These are phyloP conservation scores for Backusella tuberculispora DNA, from an alignment of 192 early-diverging fungal species.

Conservation along the genomic window DNA sequence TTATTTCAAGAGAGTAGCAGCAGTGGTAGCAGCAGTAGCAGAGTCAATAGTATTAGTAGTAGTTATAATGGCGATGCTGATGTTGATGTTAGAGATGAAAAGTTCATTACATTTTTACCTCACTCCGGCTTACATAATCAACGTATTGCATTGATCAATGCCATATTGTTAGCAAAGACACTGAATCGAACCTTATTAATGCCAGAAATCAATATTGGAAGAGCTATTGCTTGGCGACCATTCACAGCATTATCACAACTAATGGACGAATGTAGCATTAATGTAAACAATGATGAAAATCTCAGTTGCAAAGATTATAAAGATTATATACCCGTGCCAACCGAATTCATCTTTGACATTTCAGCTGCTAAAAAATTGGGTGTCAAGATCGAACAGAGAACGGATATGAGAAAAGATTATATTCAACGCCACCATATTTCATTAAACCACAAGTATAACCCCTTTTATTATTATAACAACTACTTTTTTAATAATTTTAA, in stretches of 20 bases:
- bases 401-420: constrained; percentile 36
- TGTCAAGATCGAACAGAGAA: constrained; percentile 27
- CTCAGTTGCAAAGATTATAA: neutral
- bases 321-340: constrained; percentile 24
- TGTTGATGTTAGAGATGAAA: constrained; percentile 11
- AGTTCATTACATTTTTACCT: constrained; percentile 47
- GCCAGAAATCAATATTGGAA: constrained; percentile 43
- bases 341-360: constrained; percentile 32
- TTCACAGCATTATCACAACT: constrained; percentile 6
- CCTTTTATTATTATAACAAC: constrained; percentile 16
- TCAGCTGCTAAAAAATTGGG: constrained; percentile 6
- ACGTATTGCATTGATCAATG: constrained; percentile 48
- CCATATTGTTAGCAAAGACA: constrained; percentile 41
- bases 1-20: too few relatives aligned
- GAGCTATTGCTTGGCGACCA: constrained; percentile 22
- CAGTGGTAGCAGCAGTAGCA: too few relatives aligned
- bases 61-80: neutral
- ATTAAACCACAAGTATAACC: neutral
- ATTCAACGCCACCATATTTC: constrained; percentile 31
- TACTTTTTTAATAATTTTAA: neutral
- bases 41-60: too few relatives aligned
- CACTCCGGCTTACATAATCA: constrained; percentile 58
- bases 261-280: neutral
- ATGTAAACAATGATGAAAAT: neutral
- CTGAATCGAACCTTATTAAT: constrained; percentile 51